These are phyloP conservation scores for Ceratocystiopsis minuta DNA, from an alignment of 2,329 filamentous ascomycete genomes.

Conservation along the genomic window DNA sequence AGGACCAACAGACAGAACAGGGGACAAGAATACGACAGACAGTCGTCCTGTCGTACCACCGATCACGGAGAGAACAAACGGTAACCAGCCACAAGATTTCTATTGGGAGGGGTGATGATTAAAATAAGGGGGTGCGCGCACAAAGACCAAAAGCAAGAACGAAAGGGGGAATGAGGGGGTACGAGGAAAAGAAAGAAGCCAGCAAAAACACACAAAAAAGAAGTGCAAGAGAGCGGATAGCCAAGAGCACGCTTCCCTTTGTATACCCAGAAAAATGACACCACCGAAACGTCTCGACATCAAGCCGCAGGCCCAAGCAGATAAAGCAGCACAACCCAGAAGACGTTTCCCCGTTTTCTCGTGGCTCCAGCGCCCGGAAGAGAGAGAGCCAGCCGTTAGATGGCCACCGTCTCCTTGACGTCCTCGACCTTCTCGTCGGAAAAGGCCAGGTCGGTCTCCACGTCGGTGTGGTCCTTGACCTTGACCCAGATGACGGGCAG, in stretches of 20 bases:
- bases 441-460: slow-evolving; percentile 71
- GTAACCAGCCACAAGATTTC: not conserved
- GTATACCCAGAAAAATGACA: not conserved
- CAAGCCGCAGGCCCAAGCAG: too few species aligned
- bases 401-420: slow-evolving; percentile 25
- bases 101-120: not conserved
- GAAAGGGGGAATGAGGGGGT: too few species aligned
- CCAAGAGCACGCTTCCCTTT: not conserved
- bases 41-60: too few species aligned
- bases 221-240: not conserved
- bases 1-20: too few species aligned
- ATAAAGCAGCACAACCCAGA: too few species aligned
- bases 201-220: not conserved
- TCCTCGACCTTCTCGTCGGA: slow-evolving; percentile 68
- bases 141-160: not conserved
- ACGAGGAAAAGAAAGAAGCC: not conserved
- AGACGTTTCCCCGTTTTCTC: too few species aligned
- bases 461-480: slow-evolving; percentile 19
- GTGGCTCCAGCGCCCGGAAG: slow-evolving; percentile 1
- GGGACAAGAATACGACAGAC: too few species aligned
- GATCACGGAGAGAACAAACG: too few species aligned
- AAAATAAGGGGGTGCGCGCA: not conserved
- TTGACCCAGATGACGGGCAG: slow-evolving; percentile 21
- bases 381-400: slow-evolving; percentile 4
- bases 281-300: not conserved